Evolutionary conservation across 179 eudicot species (phyloP), one percentile per base, ranked within the genome.

Genomic region (Drosera spatulata): DNA sequence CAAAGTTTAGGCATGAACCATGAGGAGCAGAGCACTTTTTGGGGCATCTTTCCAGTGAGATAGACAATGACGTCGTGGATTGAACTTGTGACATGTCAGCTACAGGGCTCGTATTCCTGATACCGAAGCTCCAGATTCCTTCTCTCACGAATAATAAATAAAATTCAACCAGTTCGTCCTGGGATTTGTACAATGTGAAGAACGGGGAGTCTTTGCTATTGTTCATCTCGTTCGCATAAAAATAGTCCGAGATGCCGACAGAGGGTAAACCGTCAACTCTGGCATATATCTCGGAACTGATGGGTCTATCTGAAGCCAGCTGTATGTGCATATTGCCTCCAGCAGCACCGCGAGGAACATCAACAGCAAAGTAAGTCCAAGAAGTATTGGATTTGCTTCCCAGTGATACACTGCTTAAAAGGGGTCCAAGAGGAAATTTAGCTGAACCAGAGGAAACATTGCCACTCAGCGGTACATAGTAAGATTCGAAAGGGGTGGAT

Each of bases 11-110:
- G 68, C 99, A 93, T 10, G 81, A 15, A 46, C 99, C 99, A 71
- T 84, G 95, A 61, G 84, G 89, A 37, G 85, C 61, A 53, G 82
- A 89, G 63, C 99, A 93, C 65, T 73, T 87, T 52, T 69, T 73
- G 15, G 99, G 99, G 62, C 99, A 89, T 71, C 96, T 79, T 74
- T 93, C 99, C 39, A 93, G 73, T 7, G 98, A 80, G 61, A 91
- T 70, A 41, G 95, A 79, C 78, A 86, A 22, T 22, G 33, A 22
- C 1, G 33, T 56, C 1, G 33, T 56, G 33, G 88, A 70, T 65
- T 77, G 70, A 69, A 53, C 64, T 56, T 48, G 41, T 41, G 81
- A 68, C 47, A 63, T 48, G 54, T 8, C 60, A 59, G 56, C 59
- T 71, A 57, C 60, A 11, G 75, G 56, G 54, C 60, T 66, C 15